Conservation (phyloP, 352 stramenopile genomes). For the Aphanomyces stellatus region DNA sequence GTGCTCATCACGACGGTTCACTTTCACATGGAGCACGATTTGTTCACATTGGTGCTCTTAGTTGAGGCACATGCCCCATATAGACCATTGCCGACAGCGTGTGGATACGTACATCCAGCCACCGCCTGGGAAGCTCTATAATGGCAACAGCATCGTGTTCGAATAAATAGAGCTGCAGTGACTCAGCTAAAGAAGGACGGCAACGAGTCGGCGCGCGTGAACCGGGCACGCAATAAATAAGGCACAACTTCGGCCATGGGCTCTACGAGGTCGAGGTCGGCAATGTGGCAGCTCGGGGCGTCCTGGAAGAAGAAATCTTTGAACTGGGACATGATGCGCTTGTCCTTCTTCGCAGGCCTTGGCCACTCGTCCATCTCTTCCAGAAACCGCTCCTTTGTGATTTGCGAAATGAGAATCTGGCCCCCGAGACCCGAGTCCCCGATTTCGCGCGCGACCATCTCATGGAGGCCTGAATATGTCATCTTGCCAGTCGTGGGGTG, state of each 20-base stretch:
- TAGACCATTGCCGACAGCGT: no score
- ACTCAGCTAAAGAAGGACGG: neutral
- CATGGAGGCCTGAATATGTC: constrained; percentile 59
- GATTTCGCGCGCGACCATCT: constrained; percentile 60
- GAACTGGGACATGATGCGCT: neutral
- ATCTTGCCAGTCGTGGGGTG: constrained; percentile 71
- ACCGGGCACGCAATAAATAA: constrained; percentile 18
- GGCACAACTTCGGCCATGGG: constrained; percentile 18
- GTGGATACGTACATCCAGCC: no score
- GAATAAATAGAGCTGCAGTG: neutral
- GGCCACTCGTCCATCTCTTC: constrained; percentile 22
- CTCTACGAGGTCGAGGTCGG: constrained; percentile 10
- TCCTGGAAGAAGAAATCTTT: constrained; percentile 20
- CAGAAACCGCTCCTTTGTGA: constrained; percentile 36
- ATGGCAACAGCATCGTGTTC: neutral
- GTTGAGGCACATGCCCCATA: no score
- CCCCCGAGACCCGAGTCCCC: constrained; percentile 52
- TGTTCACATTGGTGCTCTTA: no score
- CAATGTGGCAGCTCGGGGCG: constrained; percentile 19
- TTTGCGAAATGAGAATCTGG: constrained; percentile 59
- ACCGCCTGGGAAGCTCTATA: neutral
- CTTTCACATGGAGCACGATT: no score
- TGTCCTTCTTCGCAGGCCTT: neutral
- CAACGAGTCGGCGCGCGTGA: constrained; percentile 8
- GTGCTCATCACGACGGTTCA: no score